Evolutionary conservation across 2,329 filamentous ascomycete genomes (phyloP).

Genomic region (Aspergillus proliferans): DNA sequence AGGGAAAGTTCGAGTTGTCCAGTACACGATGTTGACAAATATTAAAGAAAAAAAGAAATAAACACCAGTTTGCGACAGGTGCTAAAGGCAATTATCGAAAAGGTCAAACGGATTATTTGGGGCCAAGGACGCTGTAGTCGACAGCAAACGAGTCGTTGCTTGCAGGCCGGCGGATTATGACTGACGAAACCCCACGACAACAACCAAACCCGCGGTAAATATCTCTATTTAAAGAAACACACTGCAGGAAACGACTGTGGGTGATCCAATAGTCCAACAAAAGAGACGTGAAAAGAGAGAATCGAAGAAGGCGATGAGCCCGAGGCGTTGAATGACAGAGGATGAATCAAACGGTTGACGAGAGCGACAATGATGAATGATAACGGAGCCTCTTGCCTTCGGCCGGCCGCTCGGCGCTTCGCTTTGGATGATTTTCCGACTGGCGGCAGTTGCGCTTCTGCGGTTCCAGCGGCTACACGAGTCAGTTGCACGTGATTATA

Average conservation of each 20-base stretch:
- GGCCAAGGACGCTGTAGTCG: neutral
- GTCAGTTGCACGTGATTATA: neutral
- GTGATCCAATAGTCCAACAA: neutral
- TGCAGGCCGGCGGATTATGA: neutral
- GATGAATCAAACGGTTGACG: neutral
- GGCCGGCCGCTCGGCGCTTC: neutral
- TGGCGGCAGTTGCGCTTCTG: neutral
- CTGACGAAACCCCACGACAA: neutral
- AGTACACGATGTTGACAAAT: neutral
- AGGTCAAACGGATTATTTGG: neutral
- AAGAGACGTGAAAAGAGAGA: neutral
- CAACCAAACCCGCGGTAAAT: neutral
- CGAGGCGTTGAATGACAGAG: neutral
- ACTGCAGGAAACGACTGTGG: neutral
- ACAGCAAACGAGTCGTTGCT: neutral
- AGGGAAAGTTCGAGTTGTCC: neutral
- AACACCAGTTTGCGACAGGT: neutral
- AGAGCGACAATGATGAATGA: neutral
- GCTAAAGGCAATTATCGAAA: neutral
- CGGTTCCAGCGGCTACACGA: neutral
- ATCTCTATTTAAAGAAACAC: neutral
- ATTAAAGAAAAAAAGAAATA: neutral
- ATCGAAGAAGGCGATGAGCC: neutral
- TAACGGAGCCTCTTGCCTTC: neutral
- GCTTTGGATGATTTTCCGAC: neutral